Evolutionary conservation across 108 stramenopile species (phyloP), one percentile per base, ranked within the genome.

Genomic region (Cyclotella atomus): DNA sequence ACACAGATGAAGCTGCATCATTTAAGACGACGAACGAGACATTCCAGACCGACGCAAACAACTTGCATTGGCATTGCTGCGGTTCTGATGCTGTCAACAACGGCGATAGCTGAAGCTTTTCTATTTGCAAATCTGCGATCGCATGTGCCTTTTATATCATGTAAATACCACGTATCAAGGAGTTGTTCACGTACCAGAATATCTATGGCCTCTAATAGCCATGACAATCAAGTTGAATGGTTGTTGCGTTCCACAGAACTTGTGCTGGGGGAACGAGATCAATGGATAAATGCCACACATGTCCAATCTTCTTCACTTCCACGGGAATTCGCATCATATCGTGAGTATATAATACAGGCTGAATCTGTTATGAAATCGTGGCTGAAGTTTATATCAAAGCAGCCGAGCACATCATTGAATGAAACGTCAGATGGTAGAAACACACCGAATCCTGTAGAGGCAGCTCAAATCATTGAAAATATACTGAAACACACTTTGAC

Each of bases 341-440:
- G 49, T 8, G 71, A 73, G 53, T 73, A 54, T 21, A 38, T 73
- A 2, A 10, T 35, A 32, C 60, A 73, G 27, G 71, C 71, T 14
- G 49, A 47, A 63, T 63, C 71, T 16, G 61, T 73, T 32, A 64
- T 64, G 71, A 53, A 46, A 25, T 45, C 71, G 7, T 73, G 71
- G 71, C 19, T 34, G 27, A 34, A 71, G 16, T 71, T 50, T 44
- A 71, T 34, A 14, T 60, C 45, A 36, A 38, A 54, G 24, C 29
- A 54, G 0, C 7, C 4, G 38, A 25, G 25, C 16, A 20, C 20
- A 14, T 27, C 28, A 9, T 8, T 8, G 24, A 55, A 25, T 16
- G 17, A 23, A 55, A 29, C 23, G 21, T 25, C 41, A 53, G 27
- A 44, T 28, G 17, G 27, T 46, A 27, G 28, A 10, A 10, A 41